Conservation (phyloP, 176 grass and related monocot species). For the Areca catechu region DNA sequence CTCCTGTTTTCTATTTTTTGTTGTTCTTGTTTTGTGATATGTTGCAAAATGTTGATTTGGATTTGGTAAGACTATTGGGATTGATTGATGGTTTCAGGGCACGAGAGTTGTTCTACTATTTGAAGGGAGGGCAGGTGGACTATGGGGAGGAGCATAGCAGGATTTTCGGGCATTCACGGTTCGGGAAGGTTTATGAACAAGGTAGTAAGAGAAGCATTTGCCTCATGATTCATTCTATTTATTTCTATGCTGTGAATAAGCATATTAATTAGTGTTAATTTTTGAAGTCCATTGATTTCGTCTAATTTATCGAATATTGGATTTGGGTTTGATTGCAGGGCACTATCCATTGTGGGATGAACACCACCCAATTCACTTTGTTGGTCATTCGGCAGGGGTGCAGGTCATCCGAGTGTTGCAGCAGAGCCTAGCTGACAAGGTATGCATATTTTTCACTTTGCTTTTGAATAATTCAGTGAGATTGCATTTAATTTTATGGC, state of each 20-base stretch:
- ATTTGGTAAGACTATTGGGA: background rate
- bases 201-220: slow-evolving; percentile 14
- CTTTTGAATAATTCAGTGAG: too few relatives aligned
- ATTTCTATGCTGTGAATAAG: too few relatives aligned
- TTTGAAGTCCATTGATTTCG: too few relatives aligned
- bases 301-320: too few relatives aligned
- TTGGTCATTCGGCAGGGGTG: slow-evolving; percentile 73
- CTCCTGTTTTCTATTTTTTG: too few relatives aligned
- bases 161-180: slow-evolving; percentile 33
- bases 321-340: slow-evolving; percentile 16
- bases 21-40: too few relatives aligned
- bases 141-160: slow-evolving; percentile 78
- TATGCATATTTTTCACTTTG: background rate
- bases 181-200: slow-evolving; percentile 46
- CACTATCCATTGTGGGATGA: slow-evolving; percentile 70
- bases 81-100: slow-evolving; percentile 28
- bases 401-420: slow-evolving; percentile 76
- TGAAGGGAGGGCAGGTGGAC: slow-evolving; percentile 74
- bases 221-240: too few relatives aligned
- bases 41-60: too few relatives aligned
- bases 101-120: slow-evolving; percentile 73
- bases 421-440: slow-evolving; percentile 80
- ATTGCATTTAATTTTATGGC: too few relatives aligned
- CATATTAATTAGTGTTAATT: too few relatives aligned
- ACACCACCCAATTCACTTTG: slow-evolving; percentile 55